phyloP scores from a whole-genome alignment of 768 basidiomycete species.

The Kwoniella dendrophila region DNA sequence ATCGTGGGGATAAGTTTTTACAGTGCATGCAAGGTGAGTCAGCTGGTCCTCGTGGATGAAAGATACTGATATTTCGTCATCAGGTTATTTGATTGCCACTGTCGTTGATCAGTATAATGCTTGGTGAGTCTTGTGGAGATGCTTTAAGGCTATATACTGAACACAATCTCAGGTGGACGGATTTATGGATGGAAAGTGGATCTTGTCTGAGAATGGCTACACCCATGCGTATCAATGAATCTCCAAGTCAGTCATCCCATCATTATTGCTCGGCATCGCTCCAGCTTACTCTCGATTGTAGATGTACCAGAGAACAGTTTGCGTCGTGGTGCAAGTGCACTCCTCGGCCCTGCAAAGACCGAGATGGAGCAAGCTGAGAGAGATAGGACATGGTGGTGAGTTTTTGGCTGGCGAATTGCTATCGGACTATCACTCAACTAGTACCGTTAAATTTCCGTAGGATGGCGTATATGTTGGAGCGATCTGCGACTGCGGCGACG shows the following conservation, averaged over 20 bases:
- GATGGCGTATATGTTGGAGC: constrained; percentile 38
- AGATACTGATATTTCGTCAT: constrained; percentile 8
- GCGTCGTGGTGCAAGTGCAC: constrained; percentile 11
- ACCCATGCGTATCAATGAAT: constrained; percentile 39
- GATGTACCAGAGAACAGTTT: constrained; percentile 22
- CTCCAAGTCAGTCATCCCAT: constrained; percentile 31
- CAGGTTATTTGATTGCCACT: constrained; percentile 29
- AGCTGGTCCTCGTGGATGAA: no score
- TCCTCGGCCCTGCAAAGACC: constrained; percentile 18
- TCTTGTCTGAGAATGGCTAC: constrained; percentile 32
- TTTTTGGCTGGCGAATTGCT: background rate
- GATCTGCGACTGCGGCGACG: constrained; percentile 19
- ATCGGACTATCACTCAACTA: background rate
- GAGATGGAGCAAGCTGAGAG: constrained; percentile 39
- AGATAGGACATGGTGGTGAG: constrained; percentile 46
- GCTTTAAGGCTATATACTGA: background rate
- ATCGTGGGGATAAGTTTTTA: constrained; percentile 37
- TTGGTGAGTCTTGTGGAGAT: constrained; percentile 26
- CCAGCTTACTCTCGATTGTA: background rate
- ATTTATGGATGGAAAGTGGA: constrained; percentile 44
- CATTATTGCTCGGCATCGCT: background rate
- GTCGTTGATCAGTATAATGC: constrained; percentile 37
- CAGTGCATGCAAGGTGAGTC: constrained; percentile 35
- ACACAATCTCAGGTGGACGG: constrained; percentile 30
- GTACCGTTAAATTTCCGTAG: constrained; percentile 1